phyloP scores from a whole-genome alignment of 345 rosid species.

The Psidium friedrichsthalianum region DNA sequence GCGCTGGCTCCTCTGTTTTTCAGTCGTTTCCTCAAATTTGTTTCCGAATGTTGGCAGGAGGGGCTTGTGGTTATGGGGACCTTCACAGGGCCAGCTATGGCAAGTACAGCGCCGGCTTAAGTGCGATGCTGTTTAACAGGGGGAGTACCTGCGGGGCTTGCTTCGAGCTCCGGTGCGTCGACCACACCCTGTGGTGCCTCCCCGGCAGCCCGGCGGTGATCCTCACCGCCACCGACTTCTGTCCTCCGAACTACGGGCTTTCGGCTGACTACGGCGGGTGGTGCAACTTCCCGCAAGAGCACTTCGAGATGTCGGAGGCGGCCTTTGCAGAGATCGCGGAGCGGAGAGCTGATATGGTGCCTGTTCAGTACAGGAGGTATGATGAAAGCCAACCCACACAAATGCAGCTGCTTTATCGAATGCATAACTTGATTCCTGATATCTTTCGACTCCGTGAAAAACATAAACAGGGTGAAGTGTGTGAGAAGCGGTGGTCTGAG shows the following conservation, averaged over 20 bases:
- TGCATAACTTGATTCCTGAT: background rate
- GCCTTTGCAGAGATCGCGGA: slow-evolving; percentile 82
- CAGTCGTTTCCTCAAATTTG: background rate
- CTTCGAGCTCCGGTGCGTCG: slow-evolving; percentile 77
- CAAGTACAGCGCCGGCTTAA: slow-evolving; percentile 62
- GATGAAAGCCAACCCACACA: background rate
- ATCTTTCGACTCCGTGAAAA: background rate
- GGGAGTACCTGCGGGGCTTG: slow-evolving; percentile 92
- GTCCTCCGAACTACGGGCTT: slow-evolving; percentile 84
- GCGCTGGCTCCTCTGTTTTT: background rate
- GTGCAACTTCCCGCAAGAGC: slow-evolving; percentile 89
- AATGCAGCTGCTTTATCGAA: background rate
- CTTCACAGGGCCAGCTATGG: slow-evolving; percentile 64
- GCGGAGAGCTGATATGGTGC: slow-evolving; percentile 56
- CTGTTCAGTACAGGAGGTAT: slow-evolving; percentile 68
- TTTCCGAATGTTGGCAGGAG: slow-evolving; percentile 35
- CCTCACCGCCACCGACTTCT: slow-evolving; percentile 88
- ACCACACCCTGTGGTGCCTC: slow-evolving; percentile 75
- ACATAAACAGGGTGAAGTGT: slow-evolving; percentile 51
- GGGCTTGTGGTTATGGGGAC: slow-evolving; percentile 94
- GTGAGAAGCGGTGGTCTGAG: slow-evolving; percentile 61
- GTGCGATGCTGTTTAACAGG: slow-evolving; percentile 65
- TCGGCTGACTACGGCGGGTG: slow-evolving; percentile 81
- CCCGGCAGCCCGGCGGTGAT: slow-evolving; percentile 74
- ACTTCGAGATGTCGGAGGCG: slow-evolving; percentile 81